Percentiles rank a stretch among this genome's conserved stretches.
Evolutionary conservation across 1,139 yeast species (phyloP).

Genomic region (Lodderomyces orthopsilosis): DNA sequence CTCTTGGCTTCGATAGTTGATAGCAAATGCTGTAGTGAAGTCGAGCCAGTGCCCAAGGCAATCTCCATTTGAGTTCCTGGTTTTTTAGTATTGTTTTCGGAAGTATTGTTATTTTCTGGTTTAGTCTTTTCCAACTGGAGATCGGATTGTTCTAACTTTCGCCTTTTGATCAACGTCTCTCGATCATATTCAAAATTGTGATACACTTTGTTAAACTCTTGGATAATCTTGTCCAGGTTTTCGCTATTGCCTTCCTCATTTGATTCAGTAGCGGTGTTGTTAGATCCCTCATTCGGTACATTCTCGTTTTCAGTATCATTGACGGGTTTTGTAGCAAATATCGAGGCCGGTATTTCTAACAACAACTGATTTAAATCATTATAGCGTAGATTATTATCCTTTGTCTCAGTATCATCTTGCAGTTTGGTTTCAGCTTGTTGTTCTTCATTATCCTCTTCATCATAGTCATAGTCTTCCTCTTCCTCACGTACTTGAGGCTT

Average conservation of each 20-base stretch:
- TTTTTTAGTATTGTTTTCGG: constrained; percentile 5
- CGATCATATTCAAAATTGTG: constrained; percentile 83
- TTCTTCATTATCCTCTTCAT: constrained; percentile 34
- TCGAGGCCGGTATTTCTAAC: constrained; percentile 29
- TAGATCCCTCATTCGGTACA: not conserved
- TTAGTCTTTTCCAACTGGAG: constrained; percentile 53
- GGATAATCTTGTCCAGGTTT: constrained; percentile 39
- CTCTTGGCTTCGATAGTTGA: constrained; percentile 76
- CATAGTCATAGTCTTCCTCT: constrained; percentile 44
- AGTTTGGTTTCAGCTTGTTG: constrained; percentile 22
- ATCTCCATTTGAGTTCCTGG: constrained; percentile 14
- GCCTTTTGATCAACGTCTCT: constrained; percentile 72
- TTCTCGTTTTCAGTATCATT: not conserved
- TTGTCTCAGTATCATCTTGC: constrained; percentile 19
- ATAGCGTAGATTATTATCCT: constrained; percentile 18
- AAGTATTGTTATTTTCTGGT: constrained; percentile 5
- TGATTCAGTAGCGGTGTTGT: not conserved
- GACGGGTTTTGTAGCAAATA: constrained; percentile 15
- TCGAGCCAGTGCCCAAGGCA: constrained; percentile 57
- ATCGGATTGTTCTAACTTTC: constrained; percentile 79
- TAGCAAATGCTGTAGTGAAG: constrained; percentile 78
- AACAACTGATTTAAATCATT: constrained; percentile 25
- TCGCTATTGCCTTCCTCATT: constrained; percentile 19
- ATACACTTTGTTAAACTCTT: constrained; percentile 58
- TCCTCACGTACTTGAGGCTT: constrained; percentile 27